phyloP scores from a whole-genome alignment of 768 basidiomycete species.

The Phylloporus sp. region DNA sequence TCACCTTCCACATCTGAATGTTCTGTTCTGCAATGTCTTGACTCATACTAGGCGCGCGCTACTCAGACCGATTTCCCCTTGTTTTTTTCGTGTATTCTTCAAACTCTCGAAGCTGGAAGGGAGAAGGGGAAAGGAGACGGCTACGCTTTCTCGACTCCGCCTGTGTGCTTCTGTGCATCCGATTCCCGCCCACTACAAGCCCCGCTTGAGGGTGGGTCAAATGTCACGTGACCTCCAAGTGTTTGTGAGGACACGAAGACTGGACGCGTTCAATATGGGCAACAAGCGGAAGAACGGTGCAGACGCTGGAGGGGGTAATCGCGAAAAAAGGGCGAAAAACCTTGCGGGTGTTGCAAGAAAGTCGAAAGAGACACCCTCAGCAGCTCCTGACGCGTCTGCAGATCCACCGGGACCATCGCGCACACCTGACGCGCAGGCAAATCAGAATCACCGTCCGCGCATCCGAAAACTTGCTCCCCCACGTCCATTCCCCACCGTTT shows the following conservation, averaged over 20 bases:
- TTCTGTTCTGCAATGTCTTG: constrained; percentile 88
- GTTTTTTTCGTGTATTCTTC: constrained; percentile 11
- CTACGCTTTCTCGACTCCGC: not conserved
- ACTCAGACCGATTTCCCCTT: constrained; percentile 10
- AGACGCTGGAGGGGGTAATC: not conserved
- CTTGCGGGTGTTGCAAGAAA: constrained; percentile 1
- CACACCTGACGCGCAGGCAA: constrained; percentile 3
- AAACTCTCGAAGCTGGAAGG: constrained; percentile 18
- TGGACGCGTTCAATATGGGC: constrained; percentile 10
- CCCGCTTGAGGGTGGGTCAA: constrained; percentile 22
- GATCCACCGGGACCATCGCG: constrained; percentile 1
- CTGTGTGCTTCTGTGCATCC: constrained; percentile 1
- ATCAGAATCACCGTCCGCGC: constrained; percentile 22
- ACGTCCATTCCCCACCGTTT: constrained; percentile 72
- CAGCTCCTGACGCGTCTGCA: not conserved
- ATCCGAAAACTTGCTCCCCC: constrained; percentile 68
- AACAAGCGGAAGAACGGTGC: constrained; percentile 22
- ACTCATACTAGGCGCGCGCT: constrained; percentile 56
- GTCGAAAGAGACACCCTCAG: not conserved
- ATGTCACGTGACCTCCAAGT: constrained; percentile 20
- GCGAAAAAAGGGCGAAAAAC: constrained; percentile 16
- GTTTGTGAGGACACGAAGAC: no score
- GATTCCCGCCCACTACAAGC: constrained; percentile 15
- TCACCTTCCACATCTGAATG: constrained; percentile 97
- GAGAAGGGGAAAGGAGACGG: constrained; percentile 13